Percentiles rank a stretch among this genome's conserved stretches.
Conservation (phyloP, 768 basidiomycete species). For the Cystofilobasidium macerans region DNA sequence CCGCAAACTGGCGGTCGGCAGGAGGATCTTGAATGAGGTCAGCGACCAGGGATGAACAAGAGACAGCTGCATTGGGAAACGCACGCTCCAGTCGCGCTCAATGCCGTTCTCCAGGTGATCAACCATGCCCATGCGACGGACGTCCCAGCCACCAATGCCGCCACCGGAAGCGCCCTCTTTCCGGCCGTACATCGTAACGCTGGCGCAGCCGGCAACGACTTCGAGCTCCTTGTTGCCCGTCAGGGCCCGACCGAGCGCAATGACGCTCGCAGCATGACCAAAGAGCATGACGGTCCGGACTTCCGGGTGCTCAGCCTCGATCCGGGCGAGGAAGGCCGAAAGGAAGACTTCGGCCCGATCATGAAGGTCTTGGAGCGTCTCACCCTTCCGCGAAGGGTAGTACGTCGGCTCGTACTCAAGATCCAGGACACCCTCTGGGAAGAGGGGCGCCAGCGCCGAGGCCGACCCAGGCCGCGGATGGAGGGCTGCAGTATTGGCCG, state of each 20-base stretch:
- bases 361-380: constrained; percentile 29
- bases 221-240: constrained; percentile 34
- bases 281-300: constrained; percentile 35
- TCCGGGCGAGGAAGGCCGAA: constrained; percentile 13
- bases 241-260: constrained; percentile 37
- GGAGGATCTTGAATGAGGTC: not conserved
- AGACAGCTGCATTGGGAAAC: not conserved
- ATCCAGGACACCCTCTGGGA: constrained; percentile 30
- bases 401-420: constrained; percentile 32
- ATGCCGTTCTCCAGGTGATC: constrained; percentile 37
- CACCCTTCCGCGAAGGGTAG: constrained; percentile 35
- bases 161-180: not conserved
- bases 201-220: constrained; percentile 35
- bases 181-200: constrained; percentile 32
- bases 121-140: constrained; percentile 34
- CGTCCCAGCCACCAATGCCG: constrained; percentile 35
- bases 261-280: constrained; percentile 36
- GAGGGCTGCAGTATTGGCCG: constrained; percentile 26
- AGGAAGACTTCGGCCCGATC: constrained; percentile 14
- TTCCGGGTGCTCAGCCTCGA: constrained; percentile 32
- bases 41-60: not conserved
- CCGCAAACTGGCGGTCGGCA: constrained; percentile 28
- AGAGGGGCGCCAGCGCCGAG: constrained; percentile 27
- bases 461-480: constrained; percentile 35
- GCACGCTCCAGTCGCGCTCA: constrained; percentile 37